Base-by-base conservation (phyloP, 1,139 yeast species). In the Sugiyamaella castrensis region DNA sequence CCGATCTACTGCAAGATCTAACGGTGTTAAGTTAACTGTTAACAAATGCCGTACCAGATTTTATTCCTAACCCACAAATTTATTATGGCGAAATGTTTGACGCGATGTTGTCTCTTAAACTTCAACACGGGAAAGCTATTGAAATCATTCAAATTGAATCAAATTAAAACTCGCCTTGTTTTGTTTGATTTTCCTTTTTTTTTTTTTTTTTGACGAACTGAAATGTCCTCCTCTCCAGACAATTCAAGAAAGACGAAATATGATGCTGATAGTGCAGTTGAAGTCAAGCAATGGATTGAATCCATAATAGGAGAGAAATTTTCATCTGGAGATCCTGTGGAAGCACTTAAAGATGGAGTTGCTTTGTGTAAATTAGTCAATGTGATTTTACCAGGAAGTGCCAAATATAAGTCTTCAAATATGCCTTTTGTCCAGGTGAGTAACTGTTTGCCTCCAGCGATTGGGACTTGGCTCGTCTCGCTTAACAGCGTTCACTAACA, bases 371-470 rank as follows among this genome's bases (percentile, higher is more conserved):
- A 70, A 59, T 50, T 76, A 57, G 61, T 71, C 41, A 67, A 72
- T 53, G 57, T 65, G 29, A 65, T 77, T 63, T 60, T 70, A 39
- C 67, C 70, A 1, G 59, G 58, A 1, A 57, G 77, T 65, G 55
- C 81, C 50, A 79, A 73, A 56, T 82, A 67, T 65, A 86, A 84
- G 62, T 73, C 72, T 43, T 80, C 89, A n/a, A 72, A 71, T 45
- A 82, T 87, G 84, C 92, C 96, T 2, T 88, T 88, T 67, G 81
- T 87, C 9, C 88, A 84, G 54, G 57, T 55, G 38, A 38, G 56
- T 40, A 13, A 3, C 2, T 11, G 32, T 29, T 3, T 3, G 24
- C 3, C 24, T 19, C 24, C 24, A 19, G 24, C 3, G 5, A 5
- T 19, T 19, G 5, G 3, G 24, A 19, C 24, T 3, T 19, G 24